Evolutionary conservation across 2,329 filamentous ascomycete species (phyloP), one percentile per base, ranked within the genome.

Genomic region (Alternaria angustiovoidea): DNA sequence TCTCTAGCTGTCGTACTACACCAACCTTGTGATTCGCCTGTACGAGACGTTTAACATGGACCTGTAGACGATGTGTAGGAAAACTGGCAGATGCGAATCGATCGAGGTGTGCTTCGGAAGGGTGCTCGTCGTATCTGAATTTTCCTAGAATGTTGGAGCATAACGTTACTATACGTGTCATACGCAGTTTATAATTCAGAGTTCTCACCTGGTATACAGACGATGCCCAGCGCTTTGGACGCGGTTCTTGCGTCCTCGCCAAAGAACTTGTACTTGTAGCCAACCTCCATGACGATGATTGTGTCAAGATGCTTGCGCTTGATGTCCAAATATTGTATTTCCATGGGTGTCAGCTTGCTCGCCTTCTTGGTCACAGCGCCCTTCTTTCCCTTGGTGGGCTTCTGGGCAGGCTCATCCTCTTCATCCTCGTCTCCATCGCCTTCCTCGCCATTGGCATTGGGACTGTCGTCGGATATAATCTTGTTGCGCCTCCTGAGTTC

Each of bases 211-310:
- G 95, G 94, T 69, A 99, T 97, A 77, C 95, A 99, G 39, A 99
- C 91, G 68, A 99, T 97, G 61, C 93, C 91, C 49, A 99, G 84
- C 76, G 94, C 93, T 77, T 94, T 96, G 12, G 94, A 92, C 5
- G 94, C 95, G 54, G 88, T 87, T 54, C 93, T 87, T 8, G 95
- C 95, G 81, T 99, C 95, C 72, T 98, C 94, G 11, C 95, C 95
- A 74, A 97, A 97, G 81, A 99, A 97, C 34, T 91, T 89, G 80
- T 96, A 99, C 77, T 99, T 99, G 81, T 99, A 99, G 51, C 95
- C 95, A 8, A 98, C 95, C 77, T 99, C 94, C 53, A 98, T 89
- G 12, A 98, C 91, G 54, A 99, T 84, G 20, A 99, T 72, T 0
- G 94, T 95, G 75, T 98, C 95, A 81, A 93, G 86, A 75, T 98